phyloP scores from a whole-genome alignment of 129 eudicot genomes.

The sunflower (Helianthus annuus) region HanXRQr2.0-SUNRISE NC_035446.2:76175695-76176194 shows the following conservation, averaged over 20 bases:
- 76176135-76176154: slow-evolving; percentile 29
- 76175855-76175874: slow-evolving; percentile 10
- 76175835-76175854: slow-evolving; percentile 4
- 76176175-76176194: slow-evolving; percentile 34
- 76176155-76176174: slow-evolving; percentile 34
- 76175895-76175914: slow-evolving; percentile 22
- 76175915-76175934: neutral
- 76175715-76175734: neutral
- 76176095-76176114: slow-evolving; percentile 21
- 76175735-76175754: slow-evolving; percentile 15
- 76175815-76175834: slow-evolving; percentile 2
- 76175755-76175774: neutral
- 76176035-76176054: slow-evolving; percentile 26
- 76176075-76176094: slow-evolving; percentile 43
- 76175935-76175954: no score
- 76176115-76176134: slow-evolving; percentile 25
- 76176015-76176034: slow-evolving; percentile 30
- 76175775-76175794: neutral
- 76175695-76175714: neutral
- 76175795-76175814: slow-evolving; percentile 11
- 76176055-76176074: slow-evolving; percentile 32
- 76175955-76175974: no score
- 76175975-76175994: slow-evolving; percentile 15
- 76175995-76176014: slow-evolving; percentile 28
- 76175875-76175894: neutral